phyloP scores from a whole-genome alignment of 305 asterid genomes.

The Fraxinus nigra region DNA sequence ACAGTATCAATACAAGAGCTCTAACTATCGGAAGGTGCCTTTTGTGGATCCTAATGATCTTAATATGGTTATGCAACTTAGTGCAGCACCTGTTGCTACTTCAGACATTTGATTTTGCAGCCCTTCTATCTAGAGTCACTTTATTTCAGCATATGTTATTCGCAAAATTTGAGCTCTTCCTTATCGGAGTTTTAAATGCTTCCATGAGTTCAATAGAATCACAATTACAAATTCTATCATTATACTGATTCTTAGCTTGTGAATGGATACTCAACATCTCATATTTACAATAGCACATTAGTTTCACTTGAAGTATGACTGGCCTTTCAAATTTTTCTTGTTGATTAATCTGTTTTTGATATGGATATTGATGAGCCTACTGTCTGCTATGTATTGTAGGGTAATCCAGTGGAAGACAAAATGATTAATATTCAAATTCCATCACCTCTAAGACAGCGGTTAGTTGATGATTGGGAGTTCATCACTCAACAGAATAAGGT shows the following conservation, averaged over 20 bases:
- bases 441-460: slow-evolving; percentile 61
- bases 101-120: not conserved
- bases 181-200: slow-evolving; percentile 3
- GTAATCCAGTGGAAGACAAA: slow-evolving; percentile 54
- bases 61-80: not conserved
- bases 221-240: not conserved
- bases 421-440: slow-evolving; percentile 71
- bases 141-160: slow-evolving; percentile 8
- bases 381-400: slow-evolving; percentile 28
- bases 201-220: not conserved
- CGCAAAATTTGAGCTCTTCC: not conserved
- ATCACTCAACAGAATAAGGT: slow-evolving; percentile 89
- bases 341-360: not conserved
- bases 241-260: not conserved
- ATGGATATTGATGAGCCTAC: slow-evolving; percentile 20
- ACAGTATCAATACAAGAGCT: not conserved
- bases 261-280: not conserved
- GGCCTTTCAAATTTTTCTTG: not conserved
- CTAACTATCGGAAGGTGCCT: not conserved
- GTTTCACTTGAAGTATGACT: not conserved
- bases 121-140: not conserved
- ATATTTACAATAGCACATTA: not conserved
- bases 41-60: not conserved
- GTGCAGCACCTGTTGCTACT: slow-evolving; percentile 6
- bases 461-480: slow-evolving; percentile 80